Percentiles rank a stretch among this genome's conserved stretches.
phyloP scores from a whole-genome alignment of 2,329 filamentous ascomycete genomes.

The Aspergillus sp. region DNA sequence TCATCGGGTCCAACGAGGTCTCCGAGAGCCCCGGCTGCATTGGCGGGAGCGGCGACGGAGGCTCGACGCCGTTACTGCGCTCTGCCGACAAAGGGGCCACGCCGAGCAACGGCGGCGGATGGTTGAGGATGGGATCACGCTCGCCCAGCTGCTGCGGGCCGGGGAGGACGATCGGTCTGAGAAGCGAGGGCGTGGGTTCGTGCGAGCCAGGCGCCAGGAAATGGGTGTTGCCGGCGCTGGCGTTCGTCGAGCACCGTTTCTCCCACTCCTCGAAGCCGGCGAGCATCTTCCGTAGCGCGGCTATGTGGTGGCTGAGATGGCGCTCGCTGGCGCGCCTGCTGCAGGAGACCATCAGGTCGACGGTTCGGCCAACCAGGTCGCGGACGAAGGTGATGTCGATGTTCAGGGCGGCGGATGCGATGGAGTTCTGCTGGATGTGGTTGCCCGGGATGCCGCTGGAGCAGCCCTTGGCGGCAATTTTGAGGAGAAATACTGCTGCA shows the following conservation, averaged over 20 bases:
- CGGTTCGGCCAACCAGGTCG: conserved; percentile 23
- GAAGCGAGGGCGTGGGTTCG: conserved; percentile 23
- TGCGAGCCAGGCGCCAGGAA: conserved; percentile 13
- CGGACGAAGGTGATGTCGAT: conserved; percentile 29
- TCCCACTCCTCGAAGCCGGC: conserved; percentile 32
- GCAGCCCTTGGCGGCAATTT: conserved; percentile 34
- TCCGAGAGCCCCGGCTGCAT: conserved; percentile 25
- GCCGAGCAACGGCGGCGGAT: conserved; percentile 27
- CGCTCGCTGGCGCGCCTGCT: conserved; percentile 31
- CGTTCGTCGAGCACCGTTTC: too few species aligned
- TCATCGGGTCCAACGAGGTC: conserved; percentile 31
- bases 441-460: conserved; percentile 24
- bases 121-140: conserved; percentile 26
- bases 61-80: conserved; percentile 22
- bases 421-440: conserved; percentile 28
- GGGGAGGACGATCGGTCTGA: conserved; percentile 29
- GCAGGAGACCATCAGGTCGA: conserved; percentile 31
- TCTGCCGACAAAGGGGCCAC: conserved; percentile 32
- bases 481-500: conserved; percentile 38
- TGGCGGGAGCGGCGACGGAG: conserved; percentile 10
- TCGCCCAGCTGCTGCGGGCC: conserved; percentile 28
- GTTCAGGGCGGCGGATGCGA: conserved; percentile 25
- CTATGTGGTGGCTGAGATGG: conserved; percentile 33
- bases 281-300: conserved; percentile 31
- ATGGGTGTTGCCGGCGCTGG: conserved; percentile 15